Evolutionary conservation across 768 basidiomycete genomes (phyloP).

Genomic region (Calocybe cyanea): DNA sequence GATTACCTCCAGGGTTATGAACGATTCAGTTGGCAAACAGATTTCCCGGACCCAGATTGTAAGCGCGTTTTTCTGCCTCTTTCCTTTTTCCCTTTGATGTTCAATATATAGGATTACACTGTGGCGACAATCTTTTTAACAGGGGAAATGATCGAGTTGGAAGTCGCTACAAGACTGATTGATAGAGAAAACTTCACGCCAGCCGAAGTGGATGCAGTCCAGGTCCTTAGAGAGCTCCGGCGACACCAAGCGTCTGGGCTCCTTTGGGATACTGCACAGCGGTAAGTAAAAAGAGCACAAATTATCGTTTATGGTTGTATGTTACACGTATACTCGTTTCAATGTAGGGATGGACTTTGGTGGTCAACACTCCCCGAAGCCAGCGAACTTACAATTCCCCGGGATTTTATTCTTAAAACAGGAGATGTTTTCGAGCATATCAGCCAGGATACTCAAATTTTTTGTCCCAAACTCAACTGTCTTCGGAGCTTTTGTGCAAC

Average conservation of each 20-base stretch:
- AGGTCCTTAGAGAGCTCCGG: slow-evolving; percentile 24
- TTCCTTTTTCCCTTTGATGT: neutral
- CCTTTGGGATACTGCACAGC: slow-evolving; percentile 38
- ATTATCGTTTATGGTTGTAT: too few species aligned
- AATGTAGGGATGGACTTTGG: slow-evolving; percentile 34
- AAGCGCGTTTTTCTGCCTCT: slow-evolving; percentile 17
- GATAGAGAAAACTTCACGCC: slow-evolving; percentile 23
- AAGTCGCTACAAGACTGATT: slow-evolving; percentile 38
- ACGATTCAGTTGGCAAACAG: slow-evolving; percentile 29
- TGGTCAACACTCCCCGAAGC: slow-evolving; percentile 29
- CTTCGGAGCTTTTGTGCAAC: slow-evolving; percentile 33
- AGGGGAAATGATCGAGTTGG: slow-evolving; percentile 50
- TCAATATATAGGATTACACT: too few species aligned
- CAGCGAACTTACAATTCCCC: slow-evolving; percentile 6
- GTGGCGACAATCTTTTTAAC: neutral
- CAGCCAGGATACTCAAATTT: slow-evolving; percentile 26
- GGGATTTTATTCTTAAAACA: slow-evolving; percentile 14
- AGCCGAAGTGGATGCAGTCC: slow-evolving; percentile 31
- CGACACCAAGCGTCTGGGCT: slow-evolving; percentile 30
- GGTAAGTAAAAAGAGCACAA: too few species aligned
- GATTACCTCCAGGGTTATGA: slow-evolving; percentile 26
- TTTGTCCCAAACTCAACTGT: slow-evolving; percentile 47
- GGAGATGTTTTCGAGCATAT: slow-evolving; percentile 29
- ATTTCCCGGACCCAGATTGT: slow-evolving; percentile 49
- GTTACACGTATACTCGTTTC: neutral